phyloP scores from a whole-genome alignment of 2,329 filamentous ascomycete species.

The Aspergillus ochraceus region DNA sequence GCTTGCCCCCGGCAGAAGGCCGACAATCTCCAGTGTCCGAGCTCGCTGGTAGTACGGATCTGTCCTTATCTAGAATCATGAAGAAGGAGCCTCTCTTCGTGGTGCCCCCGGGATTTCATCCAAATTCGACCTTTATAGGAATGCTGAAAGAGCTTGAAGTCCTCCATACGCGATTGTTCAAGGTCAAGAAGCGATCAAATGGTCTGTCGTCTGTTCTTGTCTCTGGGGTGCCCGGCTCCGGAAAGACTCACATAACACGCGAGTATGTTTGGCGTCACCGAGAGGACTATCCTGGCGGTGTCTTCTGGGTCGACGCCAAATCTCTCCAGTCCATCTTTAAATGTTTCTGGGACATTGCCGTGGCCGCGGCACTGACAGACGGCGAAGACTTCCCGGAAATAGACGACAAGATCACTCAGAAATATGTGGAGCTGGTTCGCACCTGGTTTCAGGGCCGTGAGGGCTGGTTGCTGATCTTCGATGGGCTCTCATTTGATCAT shows the following conservation, averaged over 20 bases:
- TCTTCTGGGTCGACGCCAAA: conserved; percentile 70
- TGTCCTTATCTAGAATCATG: conserved; percentile 23
- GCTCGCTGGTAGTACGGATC: conserved; percentile 22
- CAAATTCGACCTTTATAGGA: conserved; percentile 64
- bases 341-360: conserved; percentile 67
- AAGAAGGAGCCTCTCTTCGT: conserved; percentile 39
- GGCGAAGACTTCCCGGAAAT: conserved; percentile 40
- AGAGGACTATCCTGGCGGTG: conserved; percentile 61
- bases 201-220: conserved; percentile 66
- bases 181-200: conserved; percentile 56
- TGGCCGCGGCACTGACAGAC: conserved; percentile 54
- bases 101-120: conserved; percentile 59
- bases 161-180: conserved; percentile 61
- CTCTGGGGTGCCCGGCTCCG: conserved; percentile 64
- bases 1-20: conserved; percentile 26
- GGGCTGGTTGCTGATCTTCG: conserved; percentile 68
- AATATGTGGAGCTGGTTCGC: conserved; percentile 59
- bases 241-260: conserved; percentile 68
- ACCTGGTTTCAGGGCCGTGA: conserved; percentile 62
- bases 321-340: conserved; percentile 59
- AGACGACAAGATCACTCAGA: conserved; percentile 41
- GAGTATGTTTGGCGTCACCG: conserved; percentile 65
- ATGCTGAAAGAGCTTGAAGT: conserved; percentile 59
- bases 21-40: conserved; percentile 26
- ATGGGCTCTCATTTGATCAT: conserved; percentile 64